Base-by-base conservation (phyloP, 768 basidiomycete genomes). In the Leucosporidium yakuticum region DNA sequence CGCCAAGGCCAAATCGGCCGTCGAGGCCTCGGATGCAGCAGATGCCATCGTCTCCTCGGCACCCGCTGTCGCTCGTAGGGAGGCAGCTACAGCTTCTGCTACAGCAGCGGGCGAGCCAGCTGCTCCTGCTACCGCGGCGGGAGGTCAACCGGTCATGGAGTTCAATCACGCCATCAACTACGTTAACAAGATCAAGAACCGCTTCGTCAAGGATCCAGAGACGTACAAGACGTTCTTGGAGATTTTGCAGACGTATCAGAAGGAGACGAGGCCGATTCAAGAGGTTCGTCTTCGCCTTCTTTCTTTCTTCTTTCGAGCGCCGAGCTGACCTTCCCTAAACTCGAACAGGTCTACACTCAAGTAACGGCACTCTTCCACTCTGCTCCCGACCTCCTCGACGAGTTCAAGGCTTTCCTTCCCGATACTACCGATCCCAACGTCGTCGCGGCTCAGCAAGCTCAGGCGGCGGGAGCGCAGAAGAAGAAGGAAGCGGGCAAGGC, bases 181-280 rank as follows among this genome's bases (percentile, higher is more conserved):
- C 78, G 87, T 99, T 75, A 97, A 96, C 84, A 95, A 94, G 82
- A 98, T 99, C 82, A 98, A 98, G 80, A 87, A 86, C 23, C 87
- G 93, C 27, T 98, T 88, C 79, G 80, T 85, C 17, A 86, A 88
- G 71, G 92, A 96, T 68, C 86, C 88, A 29, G 91, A 92, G 75
- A 93, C 89, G 50, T 81, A 81, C 76, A 81, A 82, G 70, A 77
- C 80, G 67, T 82, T 81, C 73, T 68, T 82, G 63, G 81, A 81
- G 77, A 81, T 81, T 60, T 62, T 81, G 59, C 81, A 81, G 76
- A 82, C 81, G 21, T 82, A 82, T 63, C 81, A 82, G 73, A 79
- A 80, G 64, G 81, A 94, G 73, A 84, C 87, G 73, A 78, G 85
- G 60, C 74, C 78, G 34, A 83, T 83, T 31, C 81, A 83, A 56